Base-by-base conservation (phyloP, 1,284 basidiomycete genomes). In the Marasmius fiardii region DNA sequence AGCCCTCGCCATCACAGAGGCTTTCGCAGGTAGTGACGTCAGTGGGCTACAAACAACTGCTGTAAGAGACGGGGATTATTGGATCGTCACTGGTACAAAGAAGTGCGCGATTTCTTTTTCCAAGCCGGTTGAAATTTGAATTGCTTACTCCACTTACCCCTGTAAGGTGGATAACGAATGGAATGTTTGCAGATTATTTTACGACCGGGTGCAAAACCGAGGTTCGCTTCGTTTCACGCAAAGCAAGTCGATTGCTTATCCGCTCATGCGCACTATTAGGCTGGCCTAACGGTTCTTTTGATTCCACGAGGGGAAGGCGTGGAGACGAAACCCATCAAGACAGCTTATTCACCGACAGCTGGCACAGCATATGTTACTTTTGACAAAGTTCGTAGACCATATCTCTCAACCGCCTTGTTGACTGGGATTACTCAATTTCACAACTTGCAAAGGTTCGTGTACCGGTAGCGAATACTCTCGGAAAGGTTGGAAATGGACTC, bases 121-220 rank as follows among this genome's bases (percentile, higher is more conserved):
- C 14, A 35, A 20, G 28, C 20, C 18, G 18, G 12, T 41, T 4
- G 23, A 16, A 37, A 1, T 48, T 51, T 21, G 33, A 7, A 45
- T 56, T 31, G 20, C 53, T 39, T 28, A 50, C 16, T 8, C 7
- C 24, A 21, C 14, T 31, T 31, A 52, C 34, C n/a, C n/a, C n/a
- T n/a, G n/a, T n/a, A n/a, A 88, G 85, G 63, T 97, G 95, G 95
- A 98, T 98, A 65, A 95, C 95, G 45, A 97, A 95, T 64, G 95
- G 93, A 45, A 83, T 76, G 7, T 91, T 88, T 65, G 81, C 87
- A 3, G 88, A 90, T 66, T 90, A 83, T 70, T 93, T 95, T 70
- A 91, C 88, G 0, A 89, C 88, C 2, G 82, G 83, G 0, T 90
- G 87, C 70, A 81, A 74, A 64, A 90, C 88, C 20, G 83, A 88